Evolutionary conservation across 768 basidiomycete species (phyloP).

Genomic region (Rossbeevera mucosa): DNA sequence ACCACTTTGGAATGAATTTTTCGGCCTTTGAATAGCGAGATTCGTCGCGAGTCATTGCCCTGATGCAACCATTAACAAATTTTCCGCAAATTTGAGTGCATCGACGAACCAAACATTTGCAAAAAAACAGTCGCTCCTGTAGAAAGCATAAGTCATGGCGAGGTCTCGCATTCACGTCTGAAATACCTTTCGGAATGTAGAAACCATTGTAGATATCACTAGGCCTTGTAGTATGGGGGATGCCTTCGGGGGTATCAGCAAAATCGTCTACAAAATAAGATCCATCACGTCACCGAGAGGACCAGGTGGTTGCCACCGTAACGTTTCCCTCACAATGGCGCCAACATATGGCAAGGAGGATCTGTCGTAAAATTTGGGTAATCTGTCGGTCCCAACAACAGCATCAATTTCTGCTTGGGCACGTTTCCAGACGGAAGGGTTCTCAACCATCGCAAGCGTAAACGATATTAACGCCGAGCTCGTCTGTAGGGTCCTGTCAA

Average conservation of each 20-base stretch:
- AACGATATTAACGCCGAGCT: neutral
- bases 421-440: constrained; percentile 7
- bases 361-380: constrained; percentile 8
- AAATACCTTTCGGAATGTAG: constrained; percentile 46
- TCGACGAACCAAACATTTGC: constrained; percentile 12
- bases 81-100: neutral
- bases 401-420: constrained; percentile 11
- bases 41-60: constrained; percentile 21
- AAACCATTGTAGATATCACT: constrained; percentile 43
- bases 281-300: constrained; percentile 2
- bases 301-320: constrained; percentile 10
- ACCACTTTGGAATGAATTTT: constrained; percentile 13
- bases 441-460: constrained; percentile 14
- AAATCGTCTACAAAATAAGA: neutral
- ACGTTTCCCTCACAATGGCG: constrained; percentile 9
- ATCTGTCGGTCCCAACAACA: constrained; percentile 4
- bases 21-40: constrained; percentile 15
- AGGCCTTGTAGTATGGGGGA: constrained; percentile 24
- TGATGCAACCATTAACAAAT: neutral
- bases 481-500: constrained; percentile 4
- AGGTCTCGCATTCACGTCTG: neutral
- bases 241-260: neutral
- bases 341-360: constrained; percentile 8
- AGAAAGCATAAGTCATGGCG: neutral
- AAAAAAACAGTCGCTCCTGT: constrained; percentile 14